phyloP scores from a whole-genome alignment of 352 stramenopile genomes.

The Hyaloperonospora arabidopsidis region DNA sequence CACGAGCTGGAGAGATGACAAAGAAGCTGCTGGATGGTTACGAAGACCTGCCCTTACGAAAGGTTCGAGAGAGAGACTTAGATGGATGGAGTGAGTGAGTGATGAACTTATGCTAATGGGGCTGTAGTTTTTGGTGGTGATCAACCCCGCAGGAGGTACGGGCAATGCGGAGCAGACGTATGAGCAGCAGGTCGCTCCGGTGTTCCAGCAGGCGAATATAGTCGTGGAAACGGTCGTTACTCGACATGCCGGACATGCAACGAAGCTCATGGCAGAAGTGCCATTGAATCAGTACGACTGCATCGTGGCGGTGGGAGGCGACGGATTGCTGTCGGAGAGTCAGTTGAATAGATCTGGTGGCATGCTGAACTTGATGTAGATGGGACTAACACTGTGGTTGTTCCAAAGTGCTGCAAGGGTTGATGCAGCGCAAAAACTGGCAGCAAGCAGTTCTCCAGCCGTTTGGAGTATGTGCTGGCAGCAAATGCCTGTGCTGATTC shows the following conservation, averaged over 20 bases:
- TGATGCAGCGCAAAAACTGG: conserved; percentile 60
- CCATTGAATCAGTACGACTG: conserved; percentile 52
- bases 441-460: conserved; percentile 45
- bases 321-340: conserved; percentile 67
- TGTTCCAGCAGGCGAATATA: conserved; percentile 50
- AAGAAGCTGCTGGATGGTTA: conserved; percentile 37
- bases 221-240: conserved; percentile 42
- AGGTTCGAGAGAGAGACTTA: conserved; percentile 9
- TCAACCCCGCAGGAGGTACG: conserved; percentile 58
- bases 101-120: not conserved
- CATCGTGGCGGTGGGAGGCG: conserved; percentile 59
- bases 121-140: conserved; percentile 51
- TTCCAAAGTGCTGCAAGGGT: conserved; percentile 58
- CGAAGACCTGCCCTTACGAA: conserved; percentile 19
- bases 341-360: conserved; percentile 11
- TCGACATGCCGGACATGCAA: conserved; percentile 39
- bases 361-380: not conserved
- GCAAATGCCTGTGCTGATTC: not conserved
- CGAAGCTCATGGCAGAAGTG: conserved; percentile 43
- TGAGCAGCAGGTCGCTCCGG: conserved; percentile 41
- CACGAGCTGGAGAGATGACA: conserved; percentile 21
- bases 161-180: conserved; percentile 49
- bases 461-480: conserved; percentile 31
- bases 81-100: not conserved
- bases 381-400: conserved; percentile 5